phyloP scores from a whole-genome alignment of 2,329 filamentous ascomycete species.

The Sarocladium oryzae region DNA sequence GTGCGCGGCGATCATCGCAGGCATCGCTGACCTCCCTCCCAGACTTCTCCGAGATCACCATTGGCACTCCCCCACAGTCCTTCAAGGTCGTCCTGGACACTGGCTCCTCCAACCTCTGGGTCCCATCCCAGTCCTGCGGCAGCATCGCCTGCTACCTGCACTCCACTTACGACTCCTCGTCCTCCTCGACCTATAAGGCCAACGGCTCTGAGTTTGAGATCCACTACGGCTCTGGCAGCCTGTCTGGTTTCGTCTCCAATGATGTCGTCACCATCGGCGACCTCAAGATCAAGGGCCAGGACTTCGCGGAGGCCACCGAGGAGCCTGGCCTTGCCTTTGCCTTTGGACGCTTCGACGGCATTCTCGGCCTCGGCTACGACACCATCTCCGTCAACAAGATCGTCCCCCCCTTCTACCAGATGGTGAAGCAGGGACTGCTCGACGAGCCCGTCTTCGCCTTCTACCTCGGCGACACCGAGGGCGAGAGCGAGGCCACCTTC shows the following conservation, averaged over 20 bases:
- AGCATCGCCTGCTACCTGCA: slow-evolving; percentile 99
- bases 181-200: slow-evolving; percentile 86
- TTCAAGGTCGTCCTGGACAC: slow-evolving; percentile 99
- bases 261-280: slow-evolving; percentile 85
- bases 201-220: slow-evolving; percentile 93
- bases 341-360: slow-evolving; percentile 95
- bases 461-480: slow-evolving; percentile 73
- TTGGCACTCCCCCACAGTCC: slow-evolving; percentile 84
- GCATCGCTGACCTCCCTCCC: slow-evolving; percentile 13
- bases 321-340: slow-evolving; percentile 97
- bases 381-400: slow-evolving; percentile 96
- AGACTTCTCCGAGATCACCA: slow-evolving; percentile 96
- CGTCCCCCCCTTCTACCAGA: slow-evolving; percentile 91
- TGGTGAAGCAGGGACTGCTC: slow-evolving; percentile 82
- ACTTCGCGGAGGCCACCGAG: slow-evolving; percentile 92
- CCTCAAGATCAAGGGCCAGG: slow-evolving; percentile 77
- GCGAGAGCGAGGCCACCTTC: slow-evolving; percentile 81
- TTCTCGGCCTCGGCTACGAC: slow-evolving; percentile 89
- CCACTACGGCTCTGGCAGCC: slow-evolving; percentile 86
- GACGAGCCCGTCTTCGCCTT: slow-evolving; percentile 95
- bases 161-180: slow-evolving; percentile 87
- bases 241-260: slow-evolving; percentile 89
- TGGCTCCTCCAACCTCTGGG: slow-evolving; percentile 98
- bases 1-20: background rate
- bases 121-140: slow-evolving; percentile 80